Conservation (phyloP, 2,329 filamentous ascomycete species). For the Stemphylium lycopersici region DNA sequence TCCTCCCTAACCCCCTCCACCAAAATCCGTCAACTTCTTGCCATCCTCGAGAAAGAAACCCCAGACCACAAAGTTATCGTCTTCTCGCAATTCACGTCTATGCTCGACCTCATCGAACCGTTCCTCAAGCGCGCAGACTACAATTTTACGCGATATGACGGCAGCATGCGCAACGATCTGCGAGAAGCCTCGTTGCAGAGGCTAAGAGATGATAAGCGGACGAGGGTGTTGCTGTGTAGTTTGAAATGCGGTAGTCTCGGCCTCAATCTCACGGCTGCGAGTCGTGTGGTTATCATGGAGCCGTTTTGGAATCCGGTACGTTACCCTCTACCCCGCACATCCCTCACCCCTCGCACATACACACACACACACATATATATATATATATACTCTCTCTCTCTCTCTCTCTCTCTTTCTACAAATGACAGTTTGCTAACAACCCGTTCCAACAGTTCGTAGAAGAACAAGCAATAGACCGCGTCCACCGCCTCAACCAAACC, state of each 20-base stretch:
- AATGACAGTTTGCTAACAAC: not conserved
- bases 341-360: no score
- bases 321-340: no score
- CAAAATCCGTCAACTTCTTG: constrained; percentile 86
- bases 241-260: constrained; percentile 92
- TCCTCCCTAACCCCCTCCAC: constrained; percentile 71
- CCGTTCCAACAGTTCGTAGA: constrained; percentile 75
- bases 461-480: constrained; percentile 97
- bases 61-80: constrained; percentile 94
- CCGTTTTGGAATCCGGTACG: constrained; percentile 96
- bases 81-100: constrained; percentile 97
- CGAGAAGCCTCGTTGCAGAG: constrained; percentile 84
- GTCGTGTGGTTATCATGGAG: constrained; percentile 90
- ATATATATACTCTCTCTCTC: no score
- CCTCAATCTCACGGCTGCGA: constrained; percentile 92
- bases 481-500: constrained; percentile 97
- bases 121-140: constrained; percentile 79
- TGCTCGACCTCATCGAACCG: constrained; percentile 95
- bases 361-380: no score
- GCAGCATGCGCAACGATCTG: constrained; percentile 89
- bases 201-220: constrained; percentile 75
- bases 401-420: no score
- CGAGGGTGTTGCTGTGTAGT: constrained; percentile 86
- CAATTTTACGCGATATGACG: constrained; percentile 88
- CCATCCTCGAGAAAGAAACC: constrained; percentile 79